These are phyloP conservation scores for Aspergillus panamensis DNA, from an alignment of 495 filamentous ascomycete genomes.

Conservation along the genomic window DNA sequence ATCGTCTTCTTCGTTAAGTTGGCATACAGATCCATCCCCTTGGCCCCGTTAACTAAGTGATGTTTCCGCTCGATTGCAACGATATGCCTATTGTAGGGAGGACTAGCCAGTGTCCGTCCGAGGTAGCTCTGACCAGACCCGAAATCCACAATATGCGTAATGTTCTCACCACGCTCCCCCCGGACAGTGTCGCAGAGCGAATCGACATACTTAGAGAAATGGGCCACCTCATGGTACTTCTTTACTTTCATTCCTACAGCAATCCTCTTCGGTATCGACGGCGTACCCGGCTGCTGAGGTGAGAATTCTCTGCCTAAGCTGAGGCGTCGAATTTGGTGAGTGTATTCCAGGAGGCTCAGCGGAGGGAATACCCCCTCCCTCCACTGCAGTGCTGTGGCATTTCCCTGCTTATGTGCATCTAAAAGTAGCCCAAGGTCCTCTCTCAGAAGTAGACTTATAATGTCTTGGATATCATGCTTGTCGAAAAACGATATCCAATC, in stretches of 20 bases:
- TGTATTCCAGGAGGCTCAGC: conserved; percentile 65
- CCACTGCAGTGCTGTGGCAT: conserved; percentile 34
- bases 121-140: conserved; percentile 96
- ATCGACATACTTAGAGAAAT: conserved; percentile 61
- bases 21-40: conserved; percentile 73
- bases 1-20: conserved; percentile 58
- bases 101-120: conserved; percentile 76
- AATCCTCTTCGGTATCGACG: conserved; percentile 60
- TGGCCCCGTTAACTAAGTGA: conserved; percentile 80
- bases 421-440: conserved; percentile 55
- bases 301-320: conserved; percentile 61
- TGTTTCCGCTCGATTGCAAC: conserved; percentile 87
- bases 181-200: conserved; percentile 51
- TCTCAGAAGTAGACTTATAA: conserved; percentile 75
- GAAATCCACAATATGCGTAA: conserved; percentile 92
- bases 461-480: conserved; percentile 60
- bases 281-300: conserved; percentile 28
- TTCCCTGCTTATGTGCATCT: conserved; percentile 12
- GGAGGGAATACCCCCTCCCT: conserved; percentile 58
- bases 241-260: conserved; percentile 93
- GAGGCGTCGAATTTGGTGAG: conserved; percentile 67
- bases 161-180: conserved; percentile 46
- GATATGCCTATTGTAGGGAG: conserved; percentile 80
- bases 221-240: conserved; percentile 84
- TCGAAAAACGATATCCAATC: conserved; percentile 80